Evolutionary conservation across 1,284 basidiomycete genomes (phyloP), one percentile per base, ranked within the genome.

Genomic region (Boletellus sp.): DNA sequence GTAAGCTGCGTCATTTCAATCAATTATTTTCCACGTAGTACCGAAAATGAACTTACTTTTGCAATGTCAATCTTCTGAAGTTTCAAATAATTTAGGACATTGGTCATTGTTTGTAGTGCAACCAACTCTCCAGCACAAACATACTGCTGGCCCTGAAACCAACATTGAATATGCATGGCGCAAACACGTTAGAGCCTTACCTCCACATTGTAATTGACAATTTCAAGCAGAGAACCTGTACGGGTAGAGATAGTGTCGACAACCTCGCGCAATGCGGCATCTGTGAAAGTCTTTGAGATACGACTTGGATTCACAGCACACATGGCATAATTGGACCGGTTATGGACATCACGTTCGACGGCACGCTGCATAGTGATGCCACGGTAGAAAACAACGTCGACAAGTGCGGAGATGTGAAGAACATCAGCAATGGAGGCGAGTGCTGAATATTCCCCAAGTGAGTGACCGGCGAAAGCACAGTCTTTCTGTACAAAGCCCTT

Each of bases 301-400:
- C 95, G 87, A 58, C 91, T 88, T 2, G 96, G 96, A 70, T 98
- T 98, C 63, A 97, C 90, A 14, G 95, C 95, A 69, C 94, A 94
- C 96, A 99, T 98, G 16, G 93, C 94, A 63, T 98, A 99, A 69
- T 95, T 93, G 26, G 91, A 94, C 43, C 95, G 83, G 64, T 94
- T 94, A 49, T 90, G 77, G 3, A 86, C 76, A 63, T 98, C 95
- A 38, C 95, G 91, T 69, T 96, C 91, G 50, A 97, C 94, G 17
- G 94, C 94, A 36, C 94, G 91, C 66, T 97, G 94, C 95, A 99
- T 99, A 41, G 95, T 99, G 63, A 99, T 95, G 66, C 95, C 95
- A 69, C 96, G 92, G 71, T 97, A 98, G 80, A 99, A 98, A 35
- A 99, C 95, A 62, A 99, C 91, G 59, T 98, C 94, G 58, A 95